Evolutionary conservation across 768 basidiomycete genomes (phyloP), one percentile per base, ranked within the genome.

Genomic region (Suillus alpinus): DNA sequence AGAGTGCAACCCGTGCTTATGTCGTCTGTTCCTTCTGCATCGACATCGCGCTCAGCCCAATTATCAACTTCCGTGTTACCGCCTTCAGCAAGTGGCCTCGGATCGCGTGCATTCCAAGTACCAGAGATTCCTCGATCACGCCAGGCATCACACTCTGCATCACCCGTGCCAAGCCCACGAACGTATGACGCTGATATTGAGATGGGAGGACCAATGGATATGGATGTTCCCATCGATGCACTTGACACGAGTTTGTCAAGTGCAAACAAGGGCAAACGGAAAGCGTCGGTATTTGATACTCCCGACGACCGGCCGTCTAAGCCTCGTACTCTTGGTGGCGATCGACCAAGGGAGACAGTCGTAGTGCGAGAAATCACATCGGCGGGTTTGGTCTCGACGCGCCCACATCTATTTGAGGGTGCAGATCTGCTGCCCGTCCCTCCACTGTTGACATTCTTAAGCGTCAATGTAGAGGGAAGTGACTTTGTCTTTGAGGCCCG

Each of bases 401-500:
- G 49, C 23, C 53, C 67, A 29, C 70, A 64, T 20, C 40, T 69
- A 57, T 60, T 70, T 43, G 64, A 71, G 14, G 60, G 64, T 7
- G 40, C 58, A 12, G 67, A 70, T 50, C 34, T 63, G 31, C 58
- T 67, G 55, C 83, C 84, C 1, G 73, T 84, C 1, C 88, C 86
- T 5, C 74, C 85, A 3, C 67, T 92, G 50, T 72, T 92, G 69
- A 88, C 86, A 0, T 81, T 81, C 58, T 61, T 92, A 40, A 82
- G 77, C 51, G 77, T 79, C 2, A 81, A 80, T 23, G 78, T 89
- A n/a, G 87, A 91, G 10, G 87, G 85, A 5, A 81, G 78, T 32
- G 86, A 86, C 4, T 85, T 90, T 58, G 67, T 86, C 8, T 74
- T 97, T 41, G 94, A 98, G 71, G 92, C 78, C 3, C 78, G 84